Evolutionary conservation across 345 rosid genomes (phyloP).

Genomic region (Kandelia obovata): DNA sequence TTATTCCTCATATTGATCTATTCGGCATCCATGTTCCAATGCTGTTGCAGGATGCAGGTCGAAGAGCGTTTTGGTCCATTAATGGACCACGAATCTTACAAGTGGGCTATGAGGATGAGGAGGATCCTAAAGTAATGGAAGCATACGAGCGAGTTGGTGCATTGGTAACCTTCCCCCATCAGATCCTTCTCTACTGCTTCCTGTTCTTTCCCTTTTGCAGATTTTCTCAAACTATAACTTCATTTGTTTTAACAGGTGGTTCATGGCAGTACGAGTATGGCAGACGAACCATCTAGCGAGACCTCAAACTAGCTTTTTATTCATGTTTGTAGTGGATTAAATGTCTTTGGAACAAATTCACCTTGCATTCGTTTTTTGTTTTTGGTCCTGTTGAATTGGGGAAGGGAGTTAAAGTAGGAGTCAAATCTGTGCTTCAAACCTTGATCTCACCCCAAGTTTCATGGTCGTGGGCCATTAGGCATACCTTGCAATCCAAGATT

Average conservation of each 20-base stretch:
- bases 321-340: neutral
- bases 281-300: conserved; percentile 33
- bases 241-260: conserved; percentile 43
- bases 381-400: too few relatives aligned
- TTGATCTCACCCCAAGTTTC: too few relatives aligned
- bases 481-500: too few relatives aligned
- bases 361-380: too few relatives aligned
- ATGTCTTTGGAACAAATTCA: too few relatives aligned
- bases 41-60: conserved; percentile 65
- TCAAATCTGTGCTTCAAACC: too few relatives aligned
- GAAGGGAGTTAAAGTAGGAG: too few relatives aligned
- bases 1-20: neutral
- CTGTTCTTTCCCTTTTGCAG: neutral
- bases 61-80: conserved; percentile 80
- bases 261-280: conserved; percentile 37
- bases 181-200: neutral
- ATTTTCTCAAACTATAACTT: neutral
- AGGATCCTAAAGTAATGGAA: conserved; percentile 83
- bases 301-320: conserved; percentile 27
- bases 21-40: neutral
- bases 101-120: conserved; percentile 84
- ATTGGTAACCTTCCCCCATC: conserved; percentile 44
- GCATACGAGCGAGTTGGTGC: conserved; percentile 85
- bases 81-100: conserved; percentile 82
- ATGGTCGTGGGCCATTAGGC: too few relatives aligned